phyloP scores from a whole-genome alignment of 202 grass and related monocot genomes.

The Tripidium arundinaceum region DNA sequence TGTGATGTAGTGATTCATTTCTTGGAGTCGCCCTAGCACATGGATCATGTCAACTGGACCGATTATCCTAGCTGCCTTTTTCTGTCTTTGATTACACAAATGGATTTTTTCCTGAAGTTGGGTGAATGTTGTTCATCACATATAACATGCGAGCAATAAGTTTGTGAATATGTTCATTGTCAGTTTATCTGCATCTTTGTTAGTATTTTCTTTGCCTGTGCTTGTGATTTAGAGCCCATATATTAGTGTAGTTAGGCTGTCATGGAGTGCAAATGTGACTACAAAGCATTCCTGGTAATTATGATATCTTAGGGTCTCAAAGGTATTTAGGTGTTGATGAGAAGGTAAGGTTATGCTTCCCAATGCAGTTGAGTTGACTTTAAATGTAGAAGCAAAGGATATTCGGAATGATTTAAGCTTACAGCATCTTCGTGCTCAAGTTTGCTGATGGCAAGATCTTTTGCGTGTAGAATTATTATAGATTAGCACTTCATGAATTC shows the following conservation, averaged over 20 bases:
- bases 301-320: neutral
- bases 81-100: too few relatives aligned
- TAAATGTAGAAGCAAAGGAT: conserved; percentile 19
- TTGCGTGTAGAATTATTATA: neutral
- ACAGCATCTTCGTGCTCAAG: neutral
- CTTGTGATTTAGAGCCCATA: neutral
- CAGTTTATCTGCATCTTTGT: neutral
- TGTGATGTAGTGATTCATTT: too few relatives aligned
- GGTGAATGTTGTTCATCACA: neutral
- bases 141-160: neutral
- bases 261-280: neutral
- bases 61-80: too few relatives aligned
- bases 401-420: neutral
- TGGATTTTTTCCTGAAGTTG: too few relatives aligned
- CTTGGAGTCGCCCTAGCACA: too few relatives aligned
- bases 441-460: neutral
- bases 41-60: too few relatives aligned
- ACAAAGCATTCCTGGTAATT: neutral
- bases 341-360: conserved; percentile 2
- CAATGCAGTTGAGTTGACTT: conserved; percentile 15
- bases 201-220: neutral
- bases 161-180: neutral
- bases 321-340: neutral
- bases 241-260: neutral
- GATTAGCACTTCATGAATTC: neutral